A percentile compares a stretch with the other conserved stretches of the same genome.
These are phyloP conservation scores for Fusarium transvaalense DNA, from an alignment of 2,329 filamentous ascomycete genomes.

Conservation along the genomic window DNA sequence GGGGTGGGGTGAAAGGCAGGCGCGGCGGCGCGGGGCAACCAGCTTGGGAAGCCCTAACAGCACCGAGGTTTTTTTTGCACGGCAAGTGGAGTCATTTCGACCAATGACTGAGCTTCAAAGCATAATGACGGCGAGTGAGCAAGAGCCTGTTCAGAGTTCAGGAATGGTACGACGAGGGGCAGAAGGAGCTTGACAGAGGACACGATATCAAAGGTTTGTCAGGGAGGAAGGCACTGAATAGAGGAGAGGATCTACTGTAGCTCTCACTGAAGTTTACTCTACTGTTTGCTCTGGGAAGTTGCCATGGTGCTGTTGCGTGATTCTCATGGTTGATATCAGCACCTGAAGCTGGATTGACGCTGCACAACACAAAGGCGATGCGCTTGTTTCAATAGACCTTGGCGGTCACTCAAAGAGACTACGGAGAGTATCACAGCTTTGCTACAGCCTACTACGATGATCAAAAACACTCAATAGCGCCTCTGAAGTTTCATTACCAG, in stretches of 20 bases:
- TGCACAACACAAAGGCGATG: not conserved
- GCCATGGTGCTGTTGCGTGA: not conserved
- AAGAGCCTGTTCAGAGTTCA: conserved; percentile 18
- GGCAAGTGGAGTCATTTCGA: not conserved
- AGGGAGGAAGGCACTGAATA: not conserved
- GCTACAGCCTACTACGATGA: not conserved
- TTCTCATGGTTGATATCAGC: not conserved
- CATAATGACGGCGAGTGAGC: conserved; percentile 25
- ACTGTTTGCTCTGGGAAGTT: not conserved
- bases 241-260: not conserved
- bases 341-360: not conserved
- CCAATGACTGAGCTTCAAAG: conserved; percentile 40
- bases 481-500: conserved; percentile 2
- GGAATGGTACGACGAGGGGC: conserved; percentile 43
- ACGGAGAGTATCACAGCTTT: not conserved
- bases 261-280: not conserved
- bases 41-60: conserved; percentile 54
- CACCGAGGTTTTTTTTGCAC: conserved; percentile 47
- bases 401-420: not conserved
- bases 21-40: conserved; percentile 54
- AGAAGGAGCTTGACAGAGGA: conserved; percentile 22
- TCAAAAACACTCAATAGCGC: not conserved
- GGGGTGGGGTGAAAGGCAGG: conserved; percentile 46
- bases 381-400: not conserved
- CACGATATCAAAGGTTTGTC: conserved; percentile 15